Conservation (phyloP, 129 eudicot genomes). For the Tagetes patula region DNA sequence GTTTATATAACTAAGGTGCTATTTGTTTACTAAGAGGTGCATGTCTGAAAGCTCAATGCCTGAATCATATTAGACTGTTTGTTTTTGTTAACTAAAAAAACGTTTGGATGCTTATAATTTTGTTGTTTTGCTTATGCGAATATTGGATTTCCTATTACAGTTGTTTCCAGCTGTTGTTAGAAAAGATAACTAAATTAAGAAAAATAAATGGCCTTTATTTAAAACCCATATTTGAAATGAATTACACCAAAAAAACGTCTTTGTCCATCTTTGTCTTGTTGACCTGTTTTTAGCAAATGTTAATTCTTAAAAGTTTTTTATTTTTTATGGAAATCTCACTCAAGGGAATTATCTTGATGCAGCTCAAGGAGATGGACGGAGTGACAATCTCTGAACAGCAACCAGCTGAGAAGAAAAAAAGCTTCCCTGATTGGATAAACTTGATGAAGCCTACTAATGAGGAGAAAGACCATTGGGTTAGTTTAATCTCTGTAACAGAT, state of each 20-base stretch:
- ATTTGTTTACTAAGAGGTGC: neutral
- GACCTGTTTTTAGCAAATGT: neutral
- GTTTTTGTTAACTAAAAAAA: neutral
- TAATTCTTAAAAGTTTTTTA: neutral
- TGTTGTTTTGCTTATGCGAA: neutral
- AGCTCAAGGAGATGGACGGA: constrained; percentile 81
- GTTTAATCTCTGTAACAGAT: constrained; percentile 18
- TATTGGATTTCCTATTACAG: neutral
- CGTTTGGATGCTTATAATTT: neutral
- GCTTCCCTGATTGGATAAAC: constrained; percentile 70
- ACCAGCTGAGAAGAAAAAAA: constrained; percentile 77
- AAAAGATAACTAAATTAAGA: neutral
- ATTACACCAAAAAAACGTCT: neutral
- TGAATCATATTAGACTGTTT: neutral
- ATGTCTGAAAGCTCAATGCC: neutral
- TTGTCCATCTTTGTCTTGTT: neutral
- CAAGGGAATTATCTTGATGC: constrained; percentile 26
- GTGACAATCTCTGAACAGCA: constrained; percentile 53
- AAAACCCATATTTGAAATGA: neutral
- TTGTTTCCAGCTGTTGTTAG: neutral
- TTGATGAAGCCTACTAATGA: constrained; percentile 72
- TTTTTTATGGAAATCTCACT: neutral
- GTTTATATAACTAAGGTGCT: neutral
- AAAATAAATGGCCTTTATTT: neutral
- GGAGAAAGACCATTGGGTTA: constrained; percentile 86